Evolutionary conservation across 129 eudicot species (phyloP), one percentile per base, ranked within the genome.

Genomic region (Heracleum sosnowskyi): DNA sequence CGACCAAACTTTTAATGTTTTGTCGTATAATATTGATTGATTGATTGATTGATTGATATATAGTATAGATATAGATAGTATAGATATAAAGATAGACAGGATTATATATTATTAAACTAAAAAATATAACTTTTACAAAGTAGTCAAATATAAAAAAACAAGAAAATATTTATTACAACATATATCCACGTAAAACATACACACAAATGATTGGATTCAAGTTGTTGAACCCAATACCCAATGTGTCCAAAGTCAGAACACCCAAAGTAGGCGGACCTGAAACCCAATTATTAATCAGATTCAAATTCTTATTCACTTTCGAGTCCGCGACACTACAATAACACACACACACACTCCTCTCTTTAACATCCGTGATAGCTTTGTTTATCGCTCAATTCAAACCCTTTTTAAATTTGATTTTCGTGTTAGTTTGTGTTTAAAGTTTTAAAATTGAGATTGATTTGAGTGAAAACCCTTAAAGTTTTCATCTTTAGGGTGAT

Each of bases 251-350:
- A 70, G 45, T 37, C 45, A 36, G 75, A 51, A 51, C 42, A 49
- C n/a, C 80, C 72, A 74, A 81, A 40, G 72, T 37, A 49, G 77
- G 83, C 88, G 91, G 84, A 85, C 78, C 74, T 76, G 77, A 78
- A 83, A 81, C 47, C 46, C 79, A 78, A 55, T 36, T 40, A 74
- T 76, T 76, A 83, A 83, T 47, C 82, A 16, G 74, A 79, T 71
- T 31, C 70, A 28, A 77, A 77, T 55, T 31, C 55, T 55, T 78
- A 72, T 75, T 75, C 64, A 70, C 39, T 85, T 85, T 85, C 85
- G 78, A 78, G 81, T 89, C 92, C 87, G 89, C 84, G 79, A 69
- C 83, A 60, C 79, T 33, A n/a, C 73, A 42, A 75, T n/a, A 78
- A 69, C 87, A 33, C 73, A 69, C 15, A 35, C 74, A 77, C 88